phyloP scores from a whole-genome alignment of 2,329 filamentous ascomycete species.

The Alternaria hordeiaustralica region DNA sequence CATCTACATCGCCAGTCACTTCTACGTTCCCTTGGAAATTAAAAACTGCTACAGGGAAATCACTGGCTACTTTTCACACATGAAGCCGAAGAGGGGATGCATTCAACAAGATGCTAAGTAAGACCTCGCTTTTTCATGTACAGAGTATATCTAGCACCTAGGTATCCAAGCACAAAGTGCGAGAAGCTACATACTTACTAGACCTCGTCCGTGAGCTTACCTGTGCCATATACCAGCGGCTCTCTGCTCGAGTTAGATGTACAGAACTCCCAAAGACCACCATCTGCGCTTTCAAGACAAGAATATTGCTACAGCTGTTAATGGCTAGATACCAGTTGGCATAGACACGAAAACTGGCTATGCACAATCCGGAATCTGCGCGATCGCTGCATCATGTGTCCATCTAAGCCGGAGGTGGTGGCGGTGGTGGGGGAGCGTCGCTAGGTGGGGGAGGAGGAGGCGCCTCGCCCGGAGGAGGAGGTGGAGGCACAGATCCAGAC shows the following conservation, averaged over 20 bases:
- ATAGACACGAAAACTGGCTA: background rate
- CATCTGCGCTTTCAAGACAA: background rate
- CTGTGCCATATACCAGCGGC: conserved; percentile 9
- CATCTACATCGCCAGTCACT: conserved; percentile 9
- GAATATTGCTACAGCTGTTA: conserved; percentile 2
- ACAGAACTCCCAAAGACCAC: background rate
- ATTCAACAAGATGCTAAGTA: background rate
- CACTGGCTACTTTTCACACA: background rate
- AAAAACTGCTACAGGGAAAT: no score
- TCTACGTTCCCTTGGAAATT: background rate
- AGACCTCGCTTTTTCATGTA: background rate
- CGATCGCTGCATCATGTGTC: background rate
- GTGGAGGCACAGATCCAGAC: conserved; percentile 64
- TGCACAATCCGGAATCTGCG: background rate
- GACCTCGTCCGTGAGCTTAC: conserved; percentile 10
- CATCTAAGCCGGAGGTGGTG: conserved; percentile 35
- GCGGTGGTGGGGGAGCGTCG: conserved; percentile 63
- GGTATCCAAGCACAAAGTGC: background rate
- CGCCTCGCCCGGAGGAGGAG: conserved; percentile 64
- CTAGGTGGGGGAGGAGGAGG: conserved; percentile 62
- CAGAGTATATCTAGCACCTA: background rate
- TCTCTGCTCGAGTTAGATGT: conserved; percentile 6
- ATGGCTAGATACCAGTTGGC: background rate
- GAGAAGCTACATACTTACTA: conserved; percentile 6
- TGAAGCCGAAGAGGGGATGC: background rate